Evolutionary conservation across 768 basidiomycete genomes (phyloP).

Genomic region (Leccinum truebloodii): DNA sequence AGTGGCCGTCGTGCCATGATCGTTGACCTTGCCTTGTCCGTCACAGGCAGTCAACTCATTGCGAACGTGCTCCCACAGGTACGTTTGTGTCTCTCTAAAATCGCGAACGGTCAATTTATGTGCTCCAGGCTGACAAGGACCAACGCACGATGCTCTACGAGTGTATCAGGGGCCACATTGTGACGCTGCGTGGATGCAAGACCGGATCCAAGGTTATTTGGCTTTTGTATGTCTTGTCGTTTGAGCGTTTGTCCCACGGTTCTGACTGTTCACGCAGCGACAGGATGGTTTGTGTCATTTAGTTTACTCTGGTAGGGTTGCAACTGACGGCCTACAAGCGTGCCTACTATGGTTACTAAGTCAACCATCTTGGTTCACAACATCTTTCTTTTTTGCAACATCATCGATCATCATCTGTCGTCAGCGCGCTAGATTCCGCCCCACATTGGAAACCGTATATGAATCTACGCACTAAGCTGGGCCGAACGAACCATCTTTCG

Average conservation of each 20-base stretch:
- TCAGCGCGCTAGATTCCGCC: conserved; percentile 16
- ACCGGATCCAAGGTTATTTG: conserved; percentile 91
- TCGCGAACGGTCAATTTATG: conserved; percentile 12
- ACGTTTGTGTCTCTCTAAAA: conserved; percentile 21
- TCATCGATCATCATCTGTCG: conserved; percentile 26
- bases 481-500: conserved; percentile 29
- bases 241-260: neutral
- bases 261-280: conserved; percentile 41
- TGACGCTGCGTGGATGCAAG: conserved; percentile 88
- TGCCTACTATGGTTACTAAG: conserved; percentile 63
- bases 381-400: conserved; percentile 21
- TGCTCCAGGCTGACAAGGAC: conserved; percentile 74
- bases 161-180: conserved; percentile 84
- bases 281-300: conserved; percentile 47
- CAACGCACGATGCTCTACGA: conserved; percentile 82
- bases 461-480: conserved; percentile 25
- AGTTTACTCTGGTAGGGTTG: conserved; percentile 3
- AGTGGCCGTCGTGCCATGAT: conserved; percentile 80
- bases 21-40: conserved; percentile 81
- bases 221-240: conserved; percentile 58
- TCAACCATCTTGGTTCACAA: conserved; percentile 29
- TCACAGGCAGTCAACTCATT: conserved; percentile 84
- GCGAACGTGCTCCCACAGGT: conserved; percentile 80
- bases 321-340: conserved; percentile 41
- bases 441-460: conserved; percentile 25